phyloP scores from a whole-genome alignment of 352 stramenopile genomes.

The Globisporangium middletonii region DNA sequence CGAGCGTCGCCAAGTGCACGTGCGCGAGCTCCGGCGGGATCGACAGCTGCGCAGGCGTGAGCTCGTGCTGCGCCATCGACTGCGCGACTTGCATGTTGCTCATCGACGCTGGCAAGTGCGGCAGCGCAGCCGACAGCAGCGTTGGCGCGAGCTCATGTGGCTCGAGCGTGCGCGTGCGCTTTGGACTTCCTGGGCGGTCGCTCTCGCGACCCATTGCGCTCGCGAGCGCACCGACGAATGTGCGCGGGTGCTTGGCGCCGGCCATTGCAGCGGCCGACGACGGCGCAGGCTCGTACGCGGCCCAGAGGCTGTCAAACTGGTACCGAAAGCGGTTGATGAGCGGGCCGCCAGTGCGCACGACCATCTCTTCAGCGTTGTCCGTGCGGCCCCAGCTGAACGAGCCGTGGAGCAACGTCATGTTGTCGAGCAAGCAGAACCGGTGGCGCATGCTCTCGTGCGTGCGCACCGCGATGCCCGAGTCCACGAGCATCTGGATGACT shows the following conservation, averaged over 20 bases:
- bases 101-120: background rate
- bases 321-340: slow-evolving; percentile 47
- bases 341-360: slow-evolving; percentile 34
- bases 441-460: slow-evolving; percentile 51
- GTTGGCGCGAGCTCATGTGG: background rate
- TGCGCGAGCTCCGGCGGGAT: slow-evolving; percentile 1
- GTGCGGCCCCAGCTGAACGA: slow-evolving; percentile 71
- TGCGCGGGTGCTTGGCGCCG: background rate
- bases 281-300: slow-evolving; percentile 25
- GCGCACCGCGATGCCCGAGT: slow-evolving; percentile 46
- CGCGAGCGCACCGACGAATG: too few species aligned
- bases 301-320: slow-evolving; percentile 48
- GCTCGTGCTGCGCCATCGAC: background rate
- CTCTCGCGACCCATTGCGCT: background rate
- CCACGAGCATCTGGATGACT: slow-evolving; percentile 57
- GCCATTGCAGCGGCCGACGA: background rate
- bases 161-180: background rate
- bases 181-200: background rate
- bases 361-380: slow-evolving; percentile 52
- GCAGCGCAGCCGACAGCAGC: background rate
- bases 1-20: slow-evolving; percentile 1
- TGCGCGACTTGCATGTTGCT: background rate
- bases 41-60: slow-evolving; percentile 2
- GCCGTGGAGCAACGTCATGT: slow-evolving; percentile 45
- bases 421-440: slow-evolving; percentile 68